A percentile compares a stretch with the other conserved stretches of the same genome.
phyloP scores from a whole-genome alignment of 768 basidiomycete genomes.

The Tylopilus vinaceipallidus region DNA sequence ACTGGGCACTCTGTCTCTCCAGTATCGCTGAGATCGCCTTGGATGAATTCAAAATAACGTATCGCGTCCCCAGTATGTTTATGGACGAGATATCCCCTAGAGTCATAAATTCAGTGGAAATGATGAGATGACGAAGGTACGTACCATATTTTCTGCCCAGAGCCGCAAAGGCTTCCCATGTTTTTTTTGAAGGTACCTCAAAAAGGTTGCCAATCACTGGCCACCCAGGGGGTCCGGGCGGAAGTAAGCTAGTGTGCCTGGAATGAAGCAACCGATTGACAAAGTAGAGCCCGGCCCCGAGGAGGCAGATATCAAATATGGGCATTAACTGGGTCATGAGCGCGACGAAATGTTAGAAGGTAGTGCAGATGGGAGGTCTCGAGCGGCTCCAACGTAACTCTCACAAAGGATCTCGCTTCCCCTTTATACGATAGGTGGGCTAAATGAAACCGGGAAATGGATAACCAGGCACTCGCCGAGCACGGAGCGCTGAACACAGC shows the following conservation, averaged over 20 bases:
- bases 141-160: constrained; percentile 54
- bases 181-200: constrained; percentile 48
- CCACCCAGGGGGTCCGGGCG: constrained; percentile 23
- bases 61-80: constrained; percentile 41
- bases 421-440: too few species aligned
- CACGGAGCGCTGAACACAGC: too few species aligned
- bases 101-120: constrained; percentile 13
- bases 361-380: too few species aligned
- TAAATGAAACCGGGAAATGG: too few species aligned
- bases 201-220: constrained; percentile 54
- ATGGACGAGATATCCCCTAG: constrained; percentile 19
- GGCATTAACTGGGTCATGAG: background rate
- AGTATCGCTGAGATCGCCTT: constrained; percentile 47
- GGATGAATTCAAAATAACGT: constrained; percentile 49
- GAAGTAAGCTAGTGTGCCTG: constrained; percentile 1
- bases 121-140: constrained; percentile 2
- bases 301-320: constrained; percentile 6
- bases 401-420: too few species aligned
- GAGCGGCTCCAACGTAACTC: too few species aligned
- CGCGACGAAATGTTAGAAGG: too few species aligned
- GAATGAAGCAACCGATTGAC: background rate
- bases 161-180: constrained; percentile 51
- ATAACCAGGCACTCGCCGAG: too few species aligned
- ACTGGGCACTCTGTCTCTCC: constrained; percentile 53
- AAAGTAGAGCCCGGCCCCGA: constrained; percentile 18